Evolutionary conservation across 2,329 filamentous ascomycete genomes (phyloP).

Genomic region (Neofusicoccum cordaticola): DNA sequence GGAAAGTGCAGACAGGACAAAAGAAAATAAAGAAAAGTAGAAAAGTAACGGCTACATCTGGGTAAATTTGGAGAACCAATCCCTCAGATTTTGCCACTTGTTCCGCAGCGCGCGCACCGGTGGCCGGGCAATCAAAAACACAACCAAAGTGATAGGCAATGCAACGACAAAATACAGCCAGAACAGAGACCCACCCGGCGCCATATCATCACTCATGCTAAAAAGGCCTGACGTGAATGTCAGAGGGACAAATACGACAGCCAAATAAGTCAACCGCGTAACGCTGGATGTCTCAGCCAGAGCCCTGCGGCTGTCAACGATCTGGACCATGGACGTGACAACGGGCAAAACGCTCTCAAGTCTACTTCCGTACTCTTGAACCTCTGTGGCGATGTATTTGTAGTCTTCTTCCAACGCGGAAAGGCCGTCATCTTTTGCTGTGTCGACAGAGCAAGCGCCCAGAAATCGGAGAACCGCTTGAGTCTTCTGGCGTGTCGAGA

Average conservation of each 20-base stretch:
- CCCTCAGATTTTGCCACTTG: too few species aligned
- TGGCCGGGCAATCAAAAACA: background rate
- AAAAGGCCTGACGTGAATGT: conserved; percentile 7
- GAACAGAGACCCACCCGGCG: background rate
- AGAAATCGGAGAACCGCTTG: conserved; percentile 15
- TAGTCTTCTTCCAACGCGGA: background rate
- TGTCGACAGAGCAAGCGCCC: background rate
- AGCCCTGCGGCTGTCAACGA: conserved; percentile 6
- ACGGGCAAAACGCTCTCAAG: conserved; percentile 4
- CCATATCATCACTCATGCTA: background rate
- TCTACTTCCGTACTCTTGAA: background rate
- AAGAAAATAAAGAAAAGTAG: too few species aligned
- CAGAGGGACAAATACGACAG: conserved; percentile 11
- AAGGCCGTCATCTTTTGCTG: background rate
- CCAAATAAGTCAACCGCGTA: conserved; percentile 10
- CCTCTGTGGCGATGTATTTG: background rate
- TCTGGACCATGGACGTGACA: conserved; percentile 10
- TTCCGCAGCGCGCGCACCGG: background rate
- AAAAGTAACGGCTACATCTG: too few species aligned
- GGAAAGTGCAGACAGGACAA: too few species aligned
- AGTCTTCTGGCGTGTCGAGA: conserved; percentile 22
- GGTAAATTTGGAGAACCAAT: too few species aligned
- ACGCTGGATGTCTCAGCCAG: background rate
- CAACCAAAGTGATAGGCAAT: background rate
- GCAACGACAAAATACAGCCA: conserved; percentile 17